Base-by-base conservation (phyloP, 768 basidiomycete species). In the Mycena polygramma region DNA sequence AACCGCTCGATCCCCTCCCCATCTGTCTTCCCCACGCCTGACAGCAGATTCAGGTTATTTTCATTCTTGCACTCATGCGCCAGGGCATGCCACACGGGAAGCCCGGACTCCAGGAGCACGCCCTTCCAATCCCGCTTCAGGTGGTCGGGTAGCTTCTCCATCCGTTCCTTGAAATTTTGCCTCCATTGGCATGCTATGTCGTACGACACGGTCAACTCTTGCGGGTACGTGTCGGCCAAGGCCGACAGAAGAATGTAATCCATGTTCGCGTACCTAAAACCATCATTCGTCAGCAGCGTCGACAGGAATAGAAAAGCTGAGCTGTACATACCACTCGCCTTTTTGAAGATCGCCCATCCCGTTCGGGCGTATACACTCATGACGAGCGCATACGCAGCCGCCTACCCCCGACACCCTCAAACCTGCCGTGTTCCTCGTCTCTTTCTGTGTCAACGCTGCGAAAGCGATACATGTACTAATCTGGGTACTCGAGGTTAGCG, bases 151-250 rank as follows among this genome's bases (percentile, higher is more conserved):
- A 74, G 30, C 0, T n/a, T 19, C 2, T 17, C 15, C 26, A 67
- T 41, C 2, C 72, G 74, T 8, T n/a, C 30, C 3, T n/a, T 0
- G 11, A 70, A 49, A 8, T 73, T 70, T 3, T 58, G 63, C 17
- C 64, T 63, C 54, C 71, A 79, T 37, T 79, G 78, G 51, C 78
- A 79, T 0, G 71, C 74, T n/a, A 79, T 79, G 49, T 79, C 78
- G 22, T 77, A 79, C 0, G 72, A 72, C 17, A 74, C 30, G 0
- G 52, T 39, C 3, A 66, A 19, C 45, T 36, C 30, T 20, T 43
- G 26, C 0, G 72, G 52, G 4, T 37, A 52, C n/a, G 66, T 15
- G 10, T 37, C 59, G 24, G 46, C 52, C 15, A 77, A 22, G 4
- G 62, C 58, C 1, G 75, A 77, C 37, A 70, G 67, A 5, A 77